These are phyloP conservation scores for Bacidia rubella DNA, from an alignment of 495 filamentous ascomycete species.

Conservation along the genomic window DNA sequence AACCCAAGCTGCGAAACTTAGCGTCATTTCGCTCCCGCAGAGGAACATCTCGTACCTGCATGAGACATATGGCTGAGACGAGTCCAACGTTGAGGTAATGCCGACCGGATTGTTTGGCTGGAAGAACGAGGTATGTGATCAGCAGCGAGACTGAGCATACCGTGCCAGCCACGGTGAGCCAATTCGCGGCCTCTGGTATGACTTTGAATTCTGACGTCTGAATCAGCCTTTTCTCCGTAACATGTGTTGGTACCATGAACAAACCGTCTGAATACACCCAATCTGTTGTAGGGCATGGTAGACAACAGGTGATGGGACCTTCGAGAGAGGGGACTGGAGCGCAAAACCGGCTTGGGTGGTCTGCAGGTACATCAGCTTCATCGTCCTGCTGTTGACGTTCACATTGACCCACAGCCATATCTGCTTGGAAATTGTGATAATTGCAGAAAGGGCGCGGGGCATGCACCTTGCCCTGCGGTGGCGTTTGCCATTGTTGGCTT, in stretches of 20 bases:
- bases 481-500: constrained; percentile 19
- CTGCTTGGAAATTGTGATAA: constrained; percentile 40
- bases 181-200: constrained; percentile 53
- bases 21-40: constrained; percentile 16
- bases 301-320: constrained; percentile 50
- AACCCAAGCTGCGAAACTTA: constrained; percentile 56
- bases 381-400: not conserved
- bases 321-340: constrained; percentile 32
- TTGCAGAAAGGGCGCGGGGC: constrained; percentile 52
- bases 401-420: constrained; percentile 49
- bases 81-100: constrained; percentile 89
- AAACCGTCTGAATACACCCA: constrained; percentile 64
- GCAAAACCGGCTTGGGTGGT: constrained; percentile 53
- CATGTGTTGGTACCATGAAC: not conserved
- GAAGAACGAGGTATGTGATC: constrained; percentile 67
- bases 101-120: constrained; percentile 77
- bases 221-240: not conserved
- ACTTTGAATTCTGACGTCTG: constrained; percentile 43
- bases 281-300: constrained; percentile 77
- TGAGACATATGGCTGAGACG: constrained; percentile 54
- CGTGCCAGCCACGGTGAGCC: constrained; percentile 64
- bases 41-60: constrained; percentile 48
- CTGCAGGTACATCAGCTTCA: constrained; percentile 30
- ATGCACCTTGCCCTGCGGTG: constrained; percentile 31
- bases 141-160: constrained; percentile 63